Evolutionary conservation across 805 yeast species (phyloP).

Genomic region (Saturnispora kantuleensis): DNA sequence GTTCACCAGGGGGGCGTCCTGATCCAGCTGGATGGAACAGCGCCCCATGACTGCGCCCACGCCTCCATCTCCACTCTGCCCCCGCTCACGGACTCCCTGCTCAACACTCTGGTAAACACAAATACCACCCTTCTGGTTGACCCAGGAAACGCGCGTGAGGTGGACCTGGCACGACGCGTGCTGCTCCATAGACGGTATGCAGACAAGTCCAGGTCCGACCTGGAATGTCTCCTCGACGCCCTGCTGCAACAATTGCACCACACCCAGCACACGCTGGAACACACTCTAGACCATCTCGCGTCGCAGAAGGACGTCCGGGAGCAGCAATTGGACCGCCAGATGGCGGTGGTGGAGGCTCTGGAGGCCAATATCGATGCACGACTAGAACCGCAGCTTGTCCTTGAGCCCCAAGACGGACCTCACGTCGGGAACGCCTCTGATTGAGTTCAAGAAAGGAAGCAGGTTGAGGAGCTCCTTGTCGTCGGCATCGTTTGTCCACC

Average conservation of each 20-base stretch:
- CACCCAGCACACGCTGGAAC: background rate
- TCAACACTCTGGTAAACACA: too few relatives aligned
- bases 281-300: background rate
- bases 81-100: too few relatives aligned
- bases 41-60: too few relatives aligned
- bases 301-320: background rate
- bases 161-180: background rate
- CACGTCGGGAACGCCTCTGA: conserved; percentile 78
- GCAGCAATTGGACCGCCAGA: background rate
- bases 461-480: conserved; percentile 76
- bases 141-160: background rate
- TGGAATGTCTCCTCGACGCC: background rate
- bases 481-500: conserved; percentile 96
- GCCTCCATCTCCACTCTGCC: too few relatives aligned
- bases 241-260: background rate
- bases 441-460: conserved; percentile 66
- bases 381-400: background rate
- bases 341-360: background rate
- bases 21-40: too few relatives aligned
- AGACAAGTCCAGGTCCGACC: background rate
- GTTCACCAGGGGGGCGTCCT: too few relatives aligned
- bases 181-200: background rate
- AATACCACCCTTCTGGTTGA: background rate
- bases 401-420: conserved; percentile 45
- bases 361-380: background rate